Conservation (phyloP, 768 basidiomycete genomes). For the Kwoniella botswanensis region DNA sequence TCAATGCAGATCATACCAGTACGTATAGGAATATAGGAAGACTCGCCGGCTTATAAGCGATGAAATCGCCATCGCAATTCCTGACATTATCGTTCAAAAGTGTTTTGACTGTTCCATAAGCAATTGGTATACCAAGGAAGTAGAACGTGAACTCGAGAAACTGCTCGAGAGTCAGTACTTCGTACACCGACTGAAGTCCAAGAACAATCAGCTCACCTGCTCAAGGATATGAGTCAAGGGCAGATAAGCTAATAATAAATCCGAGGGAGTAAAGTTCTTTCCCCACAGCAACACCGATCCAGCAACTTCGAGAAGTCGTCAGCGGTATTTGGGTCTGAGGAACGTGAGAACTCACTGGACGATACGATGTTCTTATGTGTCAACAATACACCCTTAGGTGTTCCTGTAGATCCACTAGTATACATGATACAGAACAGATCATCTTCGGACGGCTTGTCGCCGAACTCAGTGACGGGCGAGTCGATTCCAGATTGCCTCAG, state of each 20-base stretch:
- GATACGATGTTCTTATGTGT: conserved; percentile 84
- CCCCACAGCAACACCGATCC: conserved; percentile 25
- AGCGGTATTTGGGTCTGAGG: not conserved
- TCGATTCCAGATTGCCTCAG: conserved; percentile 69
- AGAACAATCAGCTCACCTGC: conserved; percentile 31
- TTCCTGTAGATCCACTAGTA: conserved; percentile 79
- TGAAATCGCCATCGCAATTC: conserved; percentile 55
- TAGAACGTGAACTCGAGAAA: conserved; percentile 57
- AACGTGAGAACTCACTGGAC: conserved; percentile 59
- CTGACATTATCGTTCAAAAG: conserved; percentile 56
- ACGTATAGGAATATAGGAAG: not conserved
- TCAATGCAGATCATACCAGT: conserved; percentile 9
- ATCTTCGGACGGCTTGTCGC: conserved; percentile 60
- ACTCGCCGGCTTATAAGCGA: conserved; percentile 48
- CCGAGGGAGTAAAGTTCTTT: conserved; percentile 22
- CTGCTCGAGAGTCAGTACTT: conserved; percentile 14
- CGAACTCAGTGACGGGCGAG: conserved; percentile 63
- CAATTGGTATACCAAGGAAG: conserved; percentile 47
- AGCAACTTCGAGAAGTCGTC: conserved; percentile 22
- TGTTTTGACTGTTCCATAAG: conserved; percentile 55
- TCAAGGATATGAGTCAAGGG: conserved; percentile 55
- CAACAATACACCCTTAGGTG: conserved; percentile 90
- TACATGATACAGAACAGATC: conserved; percentile 72
- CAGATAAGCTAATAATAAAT: conserved; percentile 47
- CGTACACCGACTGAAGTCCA: not conserved